Evolutionary conservation across 257 asterid genomes (phyloP).

Genomic region (Petunia axillaris): DNA sequence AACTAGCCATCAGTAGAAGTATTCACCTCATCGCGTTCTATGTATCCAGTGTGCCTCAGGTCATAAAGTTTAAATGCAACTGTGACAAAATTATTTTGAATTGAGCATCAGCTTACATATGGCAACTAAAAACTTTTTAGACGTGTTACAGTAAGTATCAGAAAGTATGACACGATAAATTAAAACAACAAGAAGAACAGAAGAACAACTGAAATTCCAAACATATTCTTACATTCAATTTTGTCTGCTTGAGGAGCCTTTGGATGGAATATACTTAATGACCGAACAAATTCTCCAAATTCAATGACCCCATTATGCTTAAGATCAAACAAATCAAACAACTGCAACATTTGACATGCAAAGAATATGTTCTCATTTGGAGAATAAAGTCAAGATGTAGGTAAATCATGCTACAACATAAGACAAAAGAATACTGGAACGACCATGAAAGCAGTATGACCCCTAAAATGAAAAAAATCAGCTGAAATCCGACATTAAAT

Average conservation of each 20-base stretch:
- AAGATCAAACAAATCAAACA: constrained; percentile 73
- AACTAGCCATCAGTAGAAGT: too few relatives aligned
- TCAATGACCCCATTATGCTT: constrained; percentile 74
- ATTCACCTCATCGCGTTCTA: constrained; percentile 68
- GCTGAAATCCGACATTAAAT: too few relatives aligned
- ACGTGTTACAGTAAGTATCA: too few relatives aligned
- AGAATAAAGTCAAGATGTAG: neutral
- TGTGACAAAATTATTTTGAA: constrained; percentile 38
- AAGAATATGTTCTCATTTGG: constrained; percentile 16
- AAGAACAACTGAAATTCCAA: neutral
- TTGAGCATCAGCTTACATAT: constrained; percentile 20
- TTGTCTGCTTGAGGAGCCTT: constrained; percentile 54
- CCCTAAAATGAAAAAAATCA: neutral
- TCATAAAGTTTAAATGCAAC: constrained; percentile 71
- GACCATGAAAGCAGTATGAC: neutral
- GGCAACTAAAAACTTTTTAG: too few relatives aligned
- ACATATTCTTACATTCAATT: constrained; percentile 46
- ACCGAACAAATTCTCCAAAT: constrained; percentile 76
- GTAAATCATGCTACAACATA: neutral
- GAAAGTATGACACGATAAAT: neutral
- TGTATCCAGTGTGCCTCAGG: constrained; percentile 59
- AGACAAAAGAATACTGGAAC: too few relatives aligned
- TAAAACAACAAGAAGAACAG: neutral
- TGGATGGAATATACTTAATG: constrained; percentile 67
- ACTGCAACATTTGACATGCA: constrained; percentile 38